These are phyloP conservation scores for Sphagnum magellanicum DNA, from an alignment of 228 moss, liverwort and hornwort species.

Conservation along the genomic window DNA sequence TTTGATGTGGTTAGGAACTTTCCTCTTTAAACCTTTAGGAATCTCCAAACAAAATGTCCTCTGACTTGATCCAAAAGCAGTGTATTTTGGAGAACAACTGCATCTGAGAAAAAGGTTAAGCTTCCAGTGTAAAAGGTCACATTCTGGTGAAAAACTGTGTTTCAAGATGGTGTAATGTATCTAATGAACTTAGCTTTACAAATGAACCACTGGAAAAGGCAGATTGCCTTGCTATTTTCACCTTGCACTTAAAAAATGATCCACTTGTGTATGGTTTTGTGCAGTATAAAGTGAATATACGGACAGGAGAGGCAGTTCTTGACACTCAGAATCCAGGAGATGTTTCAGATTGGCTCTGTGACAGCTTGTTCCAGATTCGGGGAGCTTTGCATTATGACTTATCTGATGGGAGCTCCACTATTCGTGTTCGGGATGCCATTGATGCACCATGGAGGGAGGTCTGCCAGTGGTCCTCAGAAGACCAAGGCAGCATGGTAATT, in stretches of 20 bases:
- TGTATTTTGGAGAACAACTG: neutral
- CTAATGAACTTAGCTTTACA: neutral
- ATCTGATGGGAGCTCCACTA: conserved; percentile 55
- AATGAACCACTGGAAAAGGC: no score
- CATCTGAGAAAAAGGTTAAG: neutral
- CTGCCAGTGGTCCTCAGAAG: conserved; percentile 56
- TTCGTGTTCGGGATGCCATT: conserved; percentile 57
- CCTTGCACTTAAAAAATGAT: neutral
- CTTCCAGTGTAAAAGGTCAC: neutral
- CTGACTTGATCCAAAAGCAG: neutral
- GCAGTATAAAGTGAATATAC: conserved; percentile 76
- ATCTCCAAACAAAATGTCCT: neutral
- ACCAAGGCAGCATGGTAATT: conserved; percentile 56
- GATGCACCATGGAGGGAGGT: conserved; percentile 68
- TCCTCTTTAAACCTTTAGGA: neutral
- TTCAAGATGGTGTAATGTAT: neutral
- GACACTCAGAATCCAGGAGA: conserved; percentile 70
- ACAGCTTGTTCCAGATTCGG: conserved; percentile 50
- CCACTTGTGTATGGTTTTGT: neutral
- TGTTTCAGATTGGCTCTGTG: conserved; percentile 74
- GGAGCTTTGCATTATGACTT: conserved; percentile 58
- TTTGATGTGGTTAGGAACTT: conserved; percentile 60
- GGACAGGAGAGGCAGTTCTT: conserved; percentile 45
- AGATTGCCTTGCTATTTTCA: no score
- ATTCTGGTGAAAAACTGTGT: neutral